phyloP scores from a whole-genome alignment of 306 rosid genomes.

The Prunus mume region DNA sequence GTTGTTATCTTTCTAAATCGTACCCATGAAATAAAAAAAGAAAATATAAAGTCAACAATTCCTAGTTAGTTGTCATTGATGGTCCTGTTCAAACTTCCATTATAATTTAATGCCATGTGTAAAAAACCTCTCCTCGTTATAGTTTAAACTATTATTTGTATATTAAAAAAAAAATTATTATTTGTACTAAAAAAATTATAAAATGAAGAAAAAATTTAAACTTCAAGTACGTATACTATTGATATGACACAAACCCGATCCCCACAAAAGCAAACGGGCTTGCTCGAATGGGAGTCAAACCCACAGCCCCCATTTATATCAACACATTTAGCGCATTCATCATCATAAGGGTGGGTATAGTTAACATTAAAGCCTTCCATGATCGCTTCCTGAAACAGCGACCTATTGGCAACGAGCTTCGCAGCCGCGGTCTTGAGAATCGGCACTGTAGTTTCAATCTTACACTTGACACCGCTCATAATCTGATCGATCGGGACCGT shows the following conservation, averaged over 20 bases:
- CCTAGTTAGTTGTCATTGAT: too few relatives aligned
- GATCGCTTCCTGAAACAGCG: conserved; percentile 43
- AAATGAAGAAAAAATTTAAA: neutral
- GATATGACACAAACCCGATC: conserved; percentile 32
- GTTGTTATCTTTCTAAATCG: too few relatives aligned
- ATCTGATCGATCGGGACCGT: conserved; percentile 43
- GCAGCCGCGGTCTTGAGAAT: conserved; percentile 30
- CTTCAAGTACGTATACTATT: neutral
- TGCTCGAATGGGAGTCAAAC: conserved; percentile 33
- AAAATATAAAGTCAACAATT: too few relatives aligned
- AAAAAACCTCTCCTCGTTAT: accelerated
- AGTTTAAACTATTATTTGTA: too few relatives aligned
- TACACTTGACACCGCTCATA: conserved; percentile 22
- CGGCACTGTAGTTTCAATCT: conserved; percentile 23
- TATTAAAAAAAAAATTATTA: too few relatives aligned
- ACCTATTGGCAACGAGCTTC: conserved; percentile 17
- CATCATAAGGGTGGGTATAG: conserved; percentile 26
- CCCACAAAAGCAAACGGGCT: conserved; percentile 55
- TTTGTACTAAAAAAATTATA: too few relatives aligned
- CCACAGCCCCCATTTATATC: conserved; percentile 40
- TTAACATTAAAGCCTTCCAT: conserved; percentile 54
- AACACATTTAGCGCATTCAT: conserved; percentile 35
- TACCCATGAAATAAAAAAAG: too few relatives aligned
- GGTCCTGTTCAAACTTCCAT: too few relatives aligned
- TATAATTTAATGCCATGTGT: too few relatives aligned